Conservation (phyloP, 305 asterid species). For the Fraxinus sp. region DNA sequence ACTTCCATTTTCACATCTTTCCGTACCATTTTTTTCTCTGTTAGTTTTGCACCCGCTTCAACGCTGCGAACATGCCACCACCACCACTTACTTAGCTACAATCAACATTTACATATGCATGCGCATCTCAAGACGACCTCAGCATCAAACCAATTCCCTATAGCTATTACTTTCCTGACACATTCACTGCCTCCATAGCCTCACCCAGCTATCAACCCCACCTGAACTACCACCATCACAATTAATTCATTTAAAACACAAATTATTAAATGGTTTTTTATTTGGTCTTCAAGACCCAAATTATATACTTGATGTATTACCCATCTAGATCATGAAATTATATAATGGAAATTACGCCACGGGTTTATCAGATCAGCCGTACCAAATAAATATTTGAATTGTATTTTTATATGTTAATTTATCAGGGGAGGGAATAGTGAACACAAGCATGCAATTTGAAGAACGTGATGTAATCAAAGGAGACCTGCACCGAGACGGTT, state of each 20-base stretch:
- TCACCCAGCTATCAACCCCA: not conserved
- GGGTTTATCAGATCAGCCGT: not conserved
- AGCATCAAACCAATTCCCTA: not conserved
- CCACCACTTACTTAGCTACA: not conserved
- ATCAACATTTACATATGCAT: not conserved
- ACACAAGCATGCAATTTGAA: not conserved
- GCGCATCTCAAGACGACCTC: not conserved
- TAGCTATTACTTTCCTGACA: not conserved
- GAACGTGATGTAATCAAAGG: not conserved
- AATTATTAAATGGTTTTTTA: not conserved
- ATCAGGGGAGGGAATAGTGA: not conserved
- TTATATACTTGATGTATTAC: not conserved
- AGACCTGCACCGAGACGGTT: not conserved
- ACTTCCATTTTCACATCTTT: not conserved
- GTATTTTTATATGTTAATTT: not conserved
- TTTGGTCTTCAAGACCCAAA: not conserved
- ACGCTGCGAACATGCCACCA: not conserved
- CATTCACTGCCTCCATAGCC: not conserved
- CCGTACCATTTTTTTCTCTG: not conserved
- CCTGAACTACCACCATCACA: not conserved
- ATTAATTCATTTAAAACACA: not conserved
- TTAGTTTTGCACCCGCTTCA: not conserved
- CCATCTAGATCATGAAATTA: not conserved
- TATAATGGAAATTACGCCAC: not conserved
- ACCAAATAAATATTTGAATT: not conserved